phyloP scores from a whole-genome alignment of 2,329 filamentous ascomycete genomes.

The Monilinia polystroma region DNA sequence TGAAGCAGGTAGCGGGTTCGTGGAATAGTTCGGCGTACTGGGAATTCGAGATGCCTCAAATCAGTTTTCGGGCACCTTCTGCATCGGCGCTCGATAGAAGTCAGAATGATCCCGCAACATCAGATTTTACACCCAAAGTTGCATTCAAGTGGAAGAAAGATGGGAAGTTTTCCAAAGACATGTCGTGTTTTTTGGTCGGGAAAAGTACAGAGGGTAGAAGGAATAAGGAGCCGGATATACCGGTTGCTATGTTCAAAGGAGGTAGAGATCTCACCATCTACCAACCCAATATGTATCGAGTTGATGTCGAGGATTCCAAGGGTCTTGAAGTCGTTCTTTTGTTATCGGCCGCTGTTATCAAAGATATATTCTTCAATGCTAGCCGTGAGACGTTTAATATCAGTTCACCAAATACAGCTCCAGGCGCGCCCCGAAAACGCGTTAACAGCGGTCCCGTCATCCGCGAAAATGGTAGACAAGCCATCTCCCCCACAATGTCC shows the following conservation, averaged over 20 bases:
- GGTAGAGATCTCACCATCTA: slow-evolving; percentile 77
- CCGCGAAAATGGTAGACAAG: slow-evolving; percentile 26
- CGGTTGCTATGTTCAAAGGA: slow-evolving; percentile 80
- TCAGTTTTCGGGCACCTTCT: slow-evolving; percentile 79
- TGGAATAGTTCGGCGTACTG: slow-evolving; percentile 81
- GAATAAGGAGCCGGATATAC: slow-evolving; percentile 91
- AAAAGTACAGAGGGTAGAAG: slow-evolving; percentile 71
- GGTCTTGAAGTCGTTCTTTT: slow-evolving; percentile 82
- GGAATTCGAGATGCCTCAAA: slow-evolving; percentile 90
- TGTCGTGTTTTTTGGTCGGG: slow-evolving; percentile 84
- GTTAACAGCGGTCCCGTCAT: slow-evolving; percentile 38
- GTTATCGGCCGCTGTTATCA: slow-evolving; percentile 61
- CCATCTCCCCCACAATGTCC: slow-evolving; percentile 34
- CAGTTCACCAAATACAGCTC: slow-evolving; percentile 44
- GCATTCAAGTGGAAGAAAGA: slow-evolving; percentile 89
- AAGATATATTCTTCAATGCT: slow-evolving; percentile 63
- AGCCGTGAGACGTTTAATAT: slow-evolving; percentile 79
- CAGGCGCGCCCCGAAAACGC: slow-evolving; percentile 28
- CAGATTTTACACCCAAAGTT: slow-evolving; percentile 66
- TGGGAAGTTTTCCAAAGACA: slow-evolving; percentile 78
- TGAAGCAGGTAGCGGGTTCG: slow-evolving; percentile 69
- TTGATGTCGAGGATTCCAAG: slow-evolving; percentile 92
- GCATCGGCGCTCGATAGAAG: slow-evolving; percentile 74
- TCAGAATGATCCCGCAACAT: slow-evolving; percentile 56
- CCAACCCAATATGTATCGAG: slow-evolving; percentile 84